Conservation (phyloP, 805 yeast genomes). For the Ogataea siamensis region DNA sequence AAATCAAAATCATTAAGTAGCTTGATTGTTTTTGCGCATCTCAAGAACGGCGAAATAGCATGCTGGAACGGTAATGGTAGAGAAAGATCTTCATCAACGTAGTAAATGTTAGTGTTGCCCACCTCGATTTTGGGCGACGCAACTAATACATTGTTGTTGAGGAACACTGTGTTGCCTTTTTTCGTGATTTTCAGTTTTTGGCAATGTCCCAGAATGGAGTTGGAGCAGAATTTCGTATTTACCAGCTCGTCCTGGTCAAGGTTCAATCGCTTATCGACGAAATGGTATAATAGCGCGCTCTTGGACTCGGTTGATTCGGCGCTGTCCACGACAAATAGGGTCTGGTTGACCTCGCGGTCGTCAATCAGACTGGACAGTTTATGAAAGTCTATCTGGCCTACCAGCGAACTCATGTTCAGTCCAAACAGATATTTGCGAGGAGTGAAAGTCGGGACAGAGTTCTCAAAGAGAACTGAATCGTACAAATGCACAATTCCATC, state of each 20-base stretch:
- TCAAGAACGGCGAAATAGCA: conserved; percentile 60
- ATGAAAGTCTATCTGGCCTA: conserved; percentile 66
- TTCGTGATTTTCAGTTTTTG: conserved; percentile 51
- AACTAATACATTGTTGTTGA: conserved; percentile 60
- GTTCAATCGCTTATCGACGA: conserved; percentile 46
- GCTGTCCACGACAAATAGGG: conserved; percentile 54
- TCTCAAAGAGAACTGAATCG: conserved; percentile 29
- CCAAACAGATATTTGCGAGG: conserved; percentile 60
- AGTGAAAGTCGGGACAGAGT: conserved; percentile 38
- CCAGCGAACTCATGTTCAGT: conserved; percentile 57
- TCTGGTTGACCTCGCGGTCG: conserved; percentile 48
- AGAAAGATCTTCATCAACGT: conserved; percentile 56
- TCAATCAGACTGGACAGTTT: conserved; percentile 55
- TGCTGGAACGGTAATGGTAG: conserved; percentile 64
- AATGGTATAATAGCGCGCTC: conserved; percentile 57
- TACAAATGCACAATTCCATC: conserved; percentile 53
- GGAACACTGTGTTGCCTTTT: conserved; percentile 30
- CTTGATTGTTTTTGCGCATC: conserved; percentile 63
- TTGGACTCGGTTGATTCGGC: conserved; percentile 31
- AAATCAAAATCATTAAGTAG: conserved; percentile 54
- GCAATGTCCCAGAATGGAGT: conserved; percentile 59
- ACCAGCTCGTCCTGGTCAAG: conserved; percentile 40
- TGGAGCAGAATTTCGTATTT: conserved; percentile 49
- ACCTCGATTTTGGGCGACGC: conserved; percentile 43
- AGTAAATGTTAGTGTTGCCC: conserved; percentile 66